phyloP scores from a whole-genome alignment of 2,329 filamentous ascomycete genomes.

The Xylaria multiplex region DNA sequence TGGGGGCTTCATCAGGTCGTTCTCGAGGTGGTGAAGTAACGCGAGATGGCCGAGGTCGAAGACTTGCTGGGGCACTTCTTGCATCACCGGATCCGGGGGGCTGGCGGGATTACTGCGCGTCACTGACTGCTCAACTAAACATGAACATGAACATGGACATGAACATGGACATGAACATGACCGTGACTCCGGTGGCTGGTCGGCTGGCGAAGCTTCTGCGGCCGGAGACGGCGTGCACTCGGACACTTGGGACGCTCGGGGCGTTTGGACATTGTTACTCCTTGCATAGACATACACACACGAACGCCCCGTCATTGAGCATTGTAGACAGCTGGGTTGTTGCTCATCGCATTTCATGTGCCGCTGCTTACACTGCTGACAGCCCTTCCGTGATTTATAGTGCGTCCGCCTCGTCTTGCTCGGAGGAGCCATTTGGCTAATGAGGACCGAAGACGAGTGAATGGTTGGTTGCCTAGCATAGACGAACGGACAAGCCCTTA shows the following conservation, averaged over 20 bases:
- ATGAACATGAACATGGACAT: background rate
- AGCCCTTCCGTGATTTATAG: slow-evolving; percentile 19
- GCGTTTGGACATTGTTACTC: background rate
- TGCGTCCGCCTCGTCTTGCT: slow-evolving; percentile 18
- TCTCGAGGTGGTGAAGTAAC: slow-evolving; percentile 13
- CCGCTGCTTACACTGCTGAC: slow-evolving; percentile 20
- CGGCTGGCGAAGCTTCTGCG: too few species aligned
- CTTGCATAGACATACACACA: background rate
- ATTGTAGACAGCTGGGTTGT: slow-evolving; percentile 8
- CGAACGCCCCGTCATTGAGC: slow-evolving; percentile 9
- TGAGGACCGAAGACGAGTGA: background rate
- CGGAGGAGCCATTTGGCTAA: slow-evolving; percentile 8
- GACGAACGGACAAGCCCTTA: background rate
- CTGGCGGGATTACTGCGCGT: background rate
- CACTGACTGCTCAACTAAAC: background rate
- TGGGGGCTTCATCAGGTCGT: background rate
- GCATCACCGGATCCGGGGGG: background rate
- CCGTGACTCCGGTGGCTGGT: background rate
- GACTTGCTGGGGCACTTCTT: slow-evolving; percentile 1
- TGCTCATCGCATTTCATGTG: slow-evolving; percentile 20
- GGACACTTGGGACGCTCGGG: background rate
- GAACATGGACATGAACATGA: too few species aligned
- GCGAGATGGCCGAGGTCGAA: slow-evolving; percentile 17
- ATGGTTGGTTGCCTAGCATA: too few species aligned
- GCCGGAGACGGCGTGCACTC: background rate